Conservation (phyloP, 768 basidiomycete species). For the Suillus bovinus region DNA sequence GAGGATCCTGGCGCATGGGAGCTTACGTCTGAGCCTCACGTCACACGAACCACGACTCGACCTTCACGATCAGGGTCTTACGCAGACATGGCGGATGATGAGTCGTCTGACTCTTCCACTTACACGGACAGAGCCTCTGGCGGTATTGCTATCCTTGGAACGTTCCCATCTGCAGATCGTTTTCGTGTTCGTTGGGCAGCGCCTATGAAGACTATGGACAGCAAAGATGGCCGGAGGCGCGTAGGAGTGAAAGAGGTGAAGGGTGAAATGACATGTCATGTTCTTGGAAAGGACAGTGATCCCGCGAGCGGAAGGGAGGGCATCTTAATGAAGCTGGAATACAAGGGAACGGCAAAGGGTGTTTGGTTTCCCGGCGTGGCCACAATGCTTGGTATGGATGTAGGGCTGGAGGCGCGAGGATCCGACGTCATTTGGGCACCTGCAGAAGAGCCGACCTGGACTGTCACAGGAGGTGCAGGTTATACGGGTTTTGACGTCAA, state of each 20-base stretch:
- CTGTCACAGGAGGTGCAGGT: constrained; percentile 59
- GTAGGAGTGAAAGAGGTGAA: constrained; percentile 71
- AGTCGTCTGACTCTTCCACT: constrained; percentile 72
- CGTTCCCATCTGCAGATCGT: constrained; percentile 76
- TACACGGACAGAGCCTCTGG: constrained; percentile 51
- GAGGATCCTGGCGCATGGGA: constrained; percentile 73
- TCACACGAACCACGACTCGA: constrained; percentile 55
- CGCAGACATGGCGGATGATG: constrained; percentile 77
- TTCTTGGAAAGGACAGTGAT: constrained; percentile 52
- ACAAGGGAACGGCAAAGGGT: constrained; percentile 72
- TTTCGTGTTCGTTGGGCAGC: constrained; percentile 79
- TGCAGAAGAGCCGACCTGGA: constrained; percentile 54
- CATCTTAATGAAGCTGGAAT: constrained; percentile 63
- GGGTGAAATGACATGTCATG: constrained; percentile 62
- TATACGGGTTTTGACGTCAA: constrained; percentile 74
- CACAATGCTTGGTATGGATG: constrained; percentile 76
- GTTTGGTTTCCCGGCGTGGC: constrained; percentile 86
- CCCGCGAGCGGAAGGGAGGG: constrained; percentile 47
- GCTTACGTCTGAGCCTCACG: constrained; percentile 73
- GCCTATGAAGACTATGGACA: constrained; percentile 48
- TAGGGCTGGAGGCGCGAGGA: constrained; percentile 65
- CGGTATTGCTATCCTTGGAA: constrained; percentile 69
- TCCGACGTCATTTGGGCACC: constrained; percentile 70
- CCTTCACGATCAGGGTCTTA: constrained; percentile 59
- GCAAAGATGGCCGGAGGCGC: constrained; percentile 57